Conservation (phyloP, 2,329 filamentous ascomycete species). For the Aspergillus tamarii region DNA sequence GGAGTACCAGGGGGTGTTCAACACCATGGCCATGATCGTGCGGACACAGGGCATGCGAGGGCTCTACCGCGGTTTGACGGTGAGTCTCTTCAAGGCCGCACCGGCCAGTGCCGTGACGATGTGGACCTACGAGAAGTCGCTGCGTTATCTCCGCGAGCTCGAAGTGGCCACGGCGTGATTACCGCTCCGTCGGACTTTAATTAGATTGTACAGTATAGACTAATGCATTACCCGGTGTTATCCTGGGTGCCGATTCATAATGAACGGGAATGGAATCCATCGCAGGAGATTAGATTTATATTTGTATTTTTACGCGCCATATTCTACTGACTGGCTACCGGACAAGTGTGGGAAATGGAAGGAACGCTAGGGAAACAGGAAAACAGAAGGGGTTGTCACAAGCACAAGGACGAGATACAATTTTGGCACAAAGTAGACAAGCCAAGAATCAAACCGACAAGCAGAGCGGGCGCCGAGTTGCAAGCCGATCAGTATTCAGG, state of each 20-base stretch:
- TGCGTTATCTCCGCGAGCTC: constrained; percentile 60
- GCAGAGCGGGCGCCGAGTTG: not conserved
- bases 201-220: constrained; percentile 10
- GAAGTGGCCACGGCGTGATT: constrained; percentile 26
- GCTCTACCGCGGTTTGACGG: constrained; percentile 83
- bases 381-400: constrained; percentile 30
- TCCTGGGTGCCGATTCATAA: not conserved
- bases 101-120: constrained; percentile 91
- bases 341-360: constrained; percentile 10
- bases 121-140: constrained; percentile 85
- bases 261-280: not conserved
- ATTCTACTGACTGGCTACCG: constrained; percentile 13
- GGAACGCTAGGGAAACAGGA: constrained; percentile 24
- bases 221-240: constrained; percentile 10
- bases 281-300: constrained; percentile 9
- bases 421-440: constrained; percentile 20
- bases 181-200: not conserved
- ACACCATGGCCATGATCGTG: constrained; percentile 70
- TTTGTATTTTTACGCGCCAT: constrained; percentile 13
- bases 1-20: constrained; percentile 71
- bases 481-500: constrained; percentile 36
- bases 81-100: constrained; percentile 89
- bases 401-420: constrained; percentile 19
- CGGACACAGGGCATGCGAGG: constrained; percentile 74
- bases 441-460: constrained; percentile 22